phyloP scores from a whole-genome alignment of 345 rosid genomes.

The Anastatica hierochuntica region DNA sequence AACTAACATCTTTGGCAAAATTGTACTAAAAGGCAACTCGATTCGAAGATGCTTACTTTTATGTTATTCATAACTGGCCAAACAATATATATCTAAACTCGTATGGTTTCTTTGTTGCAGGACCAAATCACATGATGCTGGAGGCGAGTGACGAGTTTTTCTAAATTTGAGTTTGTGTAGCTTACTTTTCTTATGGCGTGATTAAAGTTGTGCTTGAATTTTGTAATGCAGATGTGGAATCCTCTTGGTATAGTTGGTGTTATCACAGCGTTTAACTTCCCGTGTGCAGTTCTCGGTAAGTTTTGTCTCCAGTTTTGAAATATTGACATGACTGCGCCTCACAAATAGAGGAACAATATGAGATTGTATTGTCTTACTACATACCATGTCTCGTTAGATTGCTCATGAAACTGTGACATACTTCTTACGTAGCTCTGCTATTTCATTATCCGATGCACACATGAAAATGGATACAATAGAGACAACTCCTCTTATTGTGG shows the following conservation, averaged over 20 bases:
- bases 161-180: neutral
- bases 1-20: no score
- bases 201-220: conserved; percentile 12
- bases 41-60: no score
- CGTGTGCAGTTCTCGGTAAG: conserved; percentile 97
- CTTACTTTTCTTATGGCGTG: neutral
- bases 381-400: no score
- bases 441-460: neutral
- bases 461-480: neutral
- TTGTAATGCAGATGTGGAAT: conserved; percentile 73
- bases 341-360: neutral
- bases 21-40: no score
- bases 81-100: no score
- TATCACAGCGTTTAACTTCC: conserved; percentile 94
- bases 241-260: conserved; percentile 97
- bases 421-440: neutral
- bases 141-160: conserved; percentile 53
- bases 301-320: conserved; percentile 3
- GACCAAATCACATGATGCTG: conserved; percentile 91
- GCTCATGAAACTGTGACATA: neutral
- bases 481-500: no score
- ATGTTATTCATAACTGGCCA: no score
- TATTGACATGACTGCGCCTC: neutral
- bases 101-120: conserved; percentile 39
- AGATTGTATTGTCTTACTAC: no score